phyloP scores from a whole-genome alignment of 1,139 yeast species.

The Zygosaccharomyces pseudobailii region DNA sequence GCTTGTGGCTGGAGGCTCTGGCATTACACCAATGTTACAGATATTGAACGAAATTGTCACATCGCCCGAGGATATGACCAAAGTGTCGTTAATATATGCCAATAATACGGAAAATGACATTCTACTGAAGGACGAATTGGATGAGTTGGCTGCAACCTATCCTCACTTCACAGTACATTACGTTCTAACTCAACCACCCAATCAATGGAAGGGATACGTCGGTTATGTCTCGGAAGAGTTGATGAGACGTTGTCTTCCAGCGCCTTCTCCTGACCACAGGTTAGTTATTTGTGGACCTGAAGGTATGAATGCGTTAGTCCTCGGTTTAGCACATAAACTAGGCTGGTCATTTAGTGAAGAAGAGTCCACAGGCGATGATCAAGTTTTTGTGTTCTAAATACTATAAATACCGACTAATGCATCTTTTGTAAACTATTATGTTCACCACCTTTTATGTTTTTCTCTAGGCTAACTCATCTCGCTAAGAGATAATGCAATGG shows the following conservation, averaged over 20 bases:
- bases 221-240: slow-evolving; percentile 60
- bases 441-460: background rate
- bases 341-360: slow-evolving; percentile 57
- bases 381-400: slow-evolving; percentile 60
- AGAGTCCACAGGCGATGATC: slow-evolving; percentile 52
- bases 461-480: slow-evolving; percentile 14
- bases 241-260: slow-evolving; percentile 49
- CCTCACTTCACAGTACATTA: slow-evolving; percentile 57
- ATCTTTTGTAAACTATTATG: background rate
- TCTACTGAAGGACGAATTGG: slow-evolving; percentile 62
- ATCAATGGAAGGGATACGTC: slow-evolving; percentile 50
- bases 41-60: slow-evolving; percentile 56
- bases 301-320: slow-evolving; percentile 53
- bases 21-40: slow-evolving; percentile 74
- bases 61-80: slow-evolving; percentile 59
- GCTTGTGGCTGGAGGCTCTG: slow-evolving; percentile 79
- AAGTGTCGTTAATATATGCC: slow-evolving; percentile 58
- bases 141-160: slow-evolving; percentile 57
- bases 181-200: slow-evolving; percentile 38
- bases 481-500: slow-evolving; percentile 35
- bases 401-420: slow-evolving; percentile 1
- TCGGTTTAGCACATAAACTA: slow-evolving; percentile 47
- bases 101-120: slow-evolving; percentile 72
- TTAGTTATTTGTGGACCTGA: slow-evolving; percentile 75
- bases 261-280: slow-evolving; percentile 44